Conservation (phyloP, 176 grass and related monocot species). For the Secale cereale region DNA sequence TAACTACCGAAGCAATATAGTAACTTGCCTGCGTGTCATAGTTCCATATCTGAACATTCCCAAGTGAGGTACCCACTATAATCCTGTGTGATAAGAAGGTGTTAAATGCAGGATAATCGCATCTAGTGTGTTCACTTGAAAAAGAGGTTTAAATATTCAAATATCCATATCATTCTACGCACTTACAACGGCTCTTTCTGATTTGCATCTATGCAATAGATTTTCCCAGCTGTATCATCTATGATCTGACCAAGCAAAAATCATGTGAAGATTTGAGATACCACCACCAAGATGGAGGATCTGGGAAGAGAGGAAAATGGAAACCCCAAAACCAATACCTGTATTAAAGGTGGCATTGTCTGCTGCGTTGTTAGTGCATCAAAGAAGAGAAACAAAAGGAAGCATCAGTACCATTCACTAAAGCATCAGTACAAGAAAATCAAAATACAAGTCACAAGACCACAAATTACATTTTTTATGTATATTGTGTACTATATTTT, state of each 20-base stretch:
- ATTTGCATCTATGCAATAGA: neutral
- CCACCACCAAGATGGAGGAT: neutral
- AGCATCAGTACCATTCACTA: neutral
- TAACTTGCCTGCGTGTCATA: neutral
- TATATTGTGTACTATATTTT: too few relatives aligned
- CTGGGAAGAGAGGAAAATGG: neutral
- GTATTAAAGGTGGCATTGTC: neutral
- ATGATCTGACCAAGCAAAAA: neutral
- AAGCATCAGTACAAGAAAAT: too few relatives aligned
- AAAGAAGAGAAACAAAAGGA: neutral
- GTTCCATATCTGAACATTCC: neutral
- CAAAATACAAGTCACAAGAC: too few relatives aligned
- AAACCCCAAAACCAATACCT: neutral
- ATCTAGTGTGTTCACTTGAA: neutral
- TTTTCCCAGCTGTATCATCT: neutral
- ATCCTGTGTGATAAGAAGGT: neutral
- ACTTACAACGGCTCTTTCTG: neutral
- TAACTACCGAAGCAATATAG: neutral
- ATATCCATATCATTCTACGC: too few relatives aligned
- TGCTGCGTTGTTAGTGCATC: neutral
- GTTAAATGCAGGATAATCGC: neutral
- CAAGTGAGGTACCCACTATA: neutral
- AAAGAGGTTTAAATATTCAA: neutral
- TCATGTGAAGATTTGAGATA: neutral
- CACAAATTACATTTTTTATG: too few relatives aligned